Evolutionary conservation across 805 yeast genomes (phyloP).

Genomic region (Yarrowia porcina): DNA sequence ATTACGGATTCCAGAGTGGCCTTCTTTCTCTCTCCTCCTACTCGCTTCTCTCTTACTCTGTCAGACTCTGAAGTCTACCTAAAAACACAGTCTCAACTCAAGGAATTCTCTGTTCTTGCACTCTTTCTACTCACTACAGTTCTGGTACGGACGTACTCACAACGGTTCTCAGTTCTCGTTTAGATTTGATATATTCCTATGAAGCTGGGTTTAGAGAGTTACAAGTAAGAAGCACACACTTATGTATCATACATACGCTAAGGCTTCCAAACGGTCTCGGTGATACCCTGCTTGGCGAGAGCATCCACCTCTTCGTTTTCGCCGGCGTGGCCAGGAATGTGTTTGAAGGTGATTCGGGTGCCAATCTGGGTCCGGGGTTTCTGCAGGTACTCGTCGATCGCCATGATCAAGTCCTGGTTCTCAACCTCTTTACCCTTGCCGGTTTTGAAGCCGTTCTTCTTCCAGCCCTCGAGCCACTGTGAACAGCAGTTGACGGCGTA

Average conservation of each 20-base stretch:
- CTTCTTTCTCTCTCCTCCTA: too few relatives aligned
- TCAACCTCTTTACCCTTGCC: constrained; percentile 16
- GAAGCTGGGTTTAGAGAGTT: background rate
- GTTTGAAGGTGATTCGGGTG: constrained; percentile 13
- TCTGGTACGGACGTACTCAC: too few relatives aligned
- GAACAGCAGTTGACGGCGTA: constrained; percentile 50
- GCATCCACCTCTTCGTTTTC: constrained; percentile 7
- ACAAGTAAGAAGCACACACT: background rate
- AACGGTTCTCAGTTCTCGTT: too few relatives aligned
- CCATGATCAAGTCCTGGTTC: constrained; percentile 13
- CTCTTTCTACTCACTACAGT: too few relatives aligned
- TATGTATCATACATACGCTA: background rate
- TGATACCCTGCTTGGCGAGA: background rate
- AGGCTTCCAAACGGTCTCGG: constrained; percentile 8
- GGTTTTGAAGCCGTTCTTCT: constrained; percentile 12
- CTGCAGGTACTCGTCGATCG: constrained; percentile 18
- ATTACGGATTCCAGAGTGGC: too few relatives aligned
- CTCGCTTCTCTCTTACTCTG: too few relatives aligned
- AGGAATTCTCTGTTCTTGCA: too few relatives aligned
- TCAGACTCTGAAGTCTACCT: too few relatives aligned
- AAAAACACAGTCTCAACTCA: too few relatives aligned
- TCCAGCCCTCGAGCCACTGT: constrained; percentile 24
- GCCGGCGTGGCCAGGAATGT: background rate
- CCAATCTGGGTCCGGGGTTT: background rate
- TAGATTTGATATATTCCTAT: too few relatives aligned